Base-by-base conservation (phyloP, 1,284 basidiomycete genomes). In the Porogramme epimiltina region DNA sequence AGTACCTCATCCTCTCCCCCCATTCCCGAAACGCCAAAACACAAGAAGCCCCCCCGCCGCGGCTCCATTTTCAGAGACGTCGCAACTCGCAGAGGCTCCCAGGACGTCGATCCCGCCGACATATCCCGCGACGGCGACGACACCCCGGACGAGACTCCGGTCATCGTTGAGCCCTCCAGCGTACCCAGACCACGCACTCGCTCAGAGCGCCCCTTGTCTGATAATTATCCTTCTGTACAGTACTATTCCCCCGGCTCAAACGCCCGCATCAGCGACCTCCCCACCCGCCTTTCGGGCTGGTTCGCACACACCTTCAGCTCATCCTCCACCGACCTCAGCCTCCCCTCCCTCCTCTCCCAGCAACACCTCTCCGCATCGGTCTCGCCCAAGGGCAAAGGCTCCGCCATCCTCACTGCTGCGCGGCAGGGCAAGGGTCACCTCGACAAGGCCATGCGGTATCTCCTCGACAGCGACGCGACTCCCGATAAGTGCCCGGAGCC, bases 401-500 rank as follows among this genome's bases (percentile, higher is more conserved):
- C 78, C 25, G 76, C 84, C 1, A 72, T 87, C 10, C 71, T 84
- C 51, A 79, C 81, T 13, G 85, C 82, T 0, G 86, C 87, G 1
- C 84, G 84, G 60, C 82, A 87, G 64, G 84, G 87, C 45, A 87
- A 85, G 61, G 85, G 85, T 23, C 85, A 87, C 54, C 70, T 90
- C 49, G 86, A 88, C 73, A 89, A 87, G 67, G 88, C 87, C 3
- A 82, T 93, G 74, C 79, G 92, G 23, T 91, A 92, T 70, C 73
- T 95, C 6, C 77, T 93, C 53, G 93, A 95, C 71, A 84, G 81
- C 59, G 93, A 95, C 69, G 81, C 87, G 13, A 82, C 79, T 3
- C 91, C 91, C 1, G 92, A 95, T 70, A 86, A 82, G 60, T 92
- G 84, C 51, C 66, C 79, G 0, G 89, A 93, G 24, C 80, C 86